Evolutionary conservation across 495 filamentous ascomycete species (phyloP).

Genomic region (Penicillium cinerascens): DNA sequence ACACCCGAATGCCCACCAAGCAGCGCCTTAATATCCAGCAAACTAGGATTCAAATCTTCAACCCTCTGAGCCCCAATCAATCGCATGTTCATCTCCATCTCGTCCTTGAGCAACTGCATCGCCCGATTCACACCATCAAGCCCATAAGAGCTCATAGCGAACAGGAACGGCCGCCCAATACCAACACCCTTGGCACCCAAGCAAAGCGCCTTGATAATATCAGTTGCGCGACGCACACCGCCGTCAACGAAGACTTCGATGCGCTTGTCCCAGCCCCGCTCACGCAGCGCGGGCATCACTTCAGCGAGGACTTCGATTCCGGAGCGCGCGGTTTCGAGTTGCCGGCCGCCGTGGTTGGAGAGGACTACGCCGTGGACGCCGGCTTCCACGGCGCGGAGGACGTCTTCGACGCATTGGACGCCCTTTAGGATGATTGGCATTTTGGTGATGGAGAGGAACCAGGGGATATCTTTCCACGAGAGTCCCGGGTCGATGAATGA

Average conservation of each 20-base stretch:
- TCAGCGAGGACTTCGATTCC: slow-evolving; percentile 94
- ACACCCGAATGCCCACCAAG: slow-evolving; percentile 64
- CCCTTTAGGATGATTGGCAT: slow-evolving; percentile 98
- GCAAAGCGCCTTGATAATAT: slow-evolving; percentile 95
- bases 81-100: slow-evolving; percentile 99
- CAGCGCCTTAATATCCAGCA: slow-evolving; percentile 71
- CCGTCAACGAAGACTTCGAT: slow-evolving; percentile 93
- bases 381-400: slow-evolving; percentile 74
- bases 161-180: slow-evolving; percentile 92
- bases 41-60: slow-evolving; percentile 69
- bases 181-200: slow-evolving; percentile 90
- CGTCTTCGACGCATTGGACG: slow-evolving; percentile 93
- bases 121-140: slow-evolving; percentile 82
- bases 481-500: slow-evolving; percentile 92
- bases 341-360: slow-evolving; percentile 96
- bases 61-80: slow-evolving; percentile 75
- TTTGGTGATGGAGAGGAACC: slow-evolving; percentile 86
- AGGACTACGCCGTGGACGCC: slow-evolving; percentile 92
- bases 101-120: slow-evolving; percentile 93
- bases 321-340: slow-evolving; percentile 87
- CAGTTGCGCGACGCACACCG: slow-evolving; percentile 82
- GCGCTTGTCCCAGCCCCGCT: slow-evolving; percentile 73
- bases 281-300: slow-evolving; percentile 89
- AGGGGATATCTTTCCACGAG: slow-evolving; percentile 91
- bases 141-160: slow-evolving; percentile 93